These are phyloP conservation scores for Croton setiger DNA, from an alignment of 441 rosid species.

Conservation along the genomic window DNA sequence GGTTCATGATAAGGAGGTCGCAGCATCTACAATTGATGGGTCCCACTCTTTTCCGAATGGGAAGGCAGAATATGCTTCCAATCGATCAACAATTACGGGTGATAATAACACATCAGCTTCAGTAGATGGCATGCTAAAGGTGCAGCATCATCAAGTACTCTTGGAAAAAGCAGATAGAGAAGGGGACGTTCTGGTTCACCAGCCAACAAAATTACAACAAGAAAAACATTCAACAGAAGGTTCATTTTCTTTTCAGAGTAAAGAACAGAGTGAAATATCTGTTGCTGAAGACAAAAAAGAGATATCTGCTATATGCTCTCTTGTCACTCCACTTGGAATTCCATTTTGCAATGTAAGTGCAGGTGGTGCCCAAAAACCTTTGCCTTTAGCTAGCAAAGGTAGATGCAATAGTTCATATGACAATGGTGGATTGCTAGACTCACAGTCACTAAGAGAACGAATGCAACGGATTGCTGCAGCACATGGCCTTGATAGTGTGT, in stretches of 20 bases:
- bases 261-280: slow-evolving; percentile 26
- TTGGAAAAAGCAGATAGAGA: slow-evolving; percentile 39
- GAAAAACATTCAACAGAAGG: slow-evolving; percentile 21
- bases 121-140: slow-evolving; percentile 33
- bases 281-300: slow-evolving; percentile 31
- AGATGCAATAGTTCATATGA: slow-evolving; percentile 46
- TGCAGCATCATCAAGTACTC: slow-evolving; percentile 40
- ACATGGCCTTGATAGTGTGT: slow-evolving; percentile 70
- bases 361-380: slow-evolving; percentile 23
- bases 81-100: slow-evolving; percentile 35
- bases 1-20: slow-evolving; percentile 31
- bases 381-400: slow-evolving; percentile 26
- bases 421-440: slow-evolving; percentile 46
- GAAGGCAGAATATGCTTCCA: slow-evolving; percentile 42
- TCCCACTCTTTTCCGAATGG: slow-evolving; percentile 49
- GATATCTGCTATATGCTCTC: slow-evolving; percentile 34
- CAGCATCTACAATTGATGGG: slow-evolving; percentile 31
- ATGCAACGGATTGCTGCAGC: slow-evolving; percentile 60
- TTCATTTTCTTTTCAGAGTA: slow-evolving; percentile 29
- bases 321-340: slow-evolving; percentile 34
- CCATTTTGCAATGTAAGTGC: slow-evolving; percentile 28
- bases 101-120: slow-evolving; percentile 27
- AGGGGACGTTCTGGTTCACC: slow-evolving; percentile 29
- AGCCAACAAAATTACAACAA: slow-evolving; percentile 26
- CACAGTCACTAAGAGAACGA: slow-evolving; percentile 52